Evolutionary conservation across 2,329 filamentous ascomycete genomes (phyloP).

Genomic region (Anisogramma anomala): DNA sequence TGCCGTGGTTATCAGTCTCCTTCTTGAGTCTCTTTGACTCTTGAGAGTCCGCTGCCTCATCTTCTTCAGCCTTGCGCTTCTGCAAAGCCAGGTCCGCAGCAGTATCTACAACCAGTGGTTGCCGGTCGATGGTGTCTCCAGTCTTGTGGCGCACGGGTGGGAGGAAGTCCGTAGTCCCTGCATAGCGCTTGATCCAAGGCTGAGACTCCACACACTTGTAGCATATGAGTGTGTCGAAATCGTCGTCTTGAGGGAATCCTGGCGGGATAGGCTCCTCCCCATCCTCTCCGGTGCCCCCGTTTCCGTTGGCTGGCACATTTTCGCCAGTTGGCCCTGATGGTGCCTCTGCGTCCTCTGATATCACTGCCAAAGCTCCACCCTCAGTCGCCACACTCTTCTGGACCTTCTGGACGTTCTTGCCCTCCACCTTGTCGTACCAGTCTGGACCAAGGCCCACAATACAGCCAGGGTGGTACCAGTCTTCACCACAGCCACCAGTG

Average conservation of each 20-base stretch:
- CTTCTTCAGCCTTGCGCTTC: constrained; percentile 57
- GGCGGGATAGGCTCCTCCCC: constrained; percentile 61
- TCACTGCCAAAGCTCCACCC: constrained; percentile 31
- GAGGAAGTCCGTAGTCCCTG: constrained; percentile 68
- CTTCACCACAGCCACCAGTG: constrained; percentile 84
- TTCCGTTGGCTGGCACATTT: constrained; percentile 10
- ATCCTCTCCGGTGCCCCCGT: constrained; percentile 33
- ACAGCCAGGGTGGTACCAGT: constrained; percentile 96
- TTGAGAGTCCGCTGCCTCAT: constrained; percentile 26
- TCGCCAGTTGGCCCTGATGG: constrained; percentile 16
- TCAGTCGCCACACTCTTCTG: constrained; percentile 21
- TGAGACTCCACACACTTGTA: constrained; percentile 84
- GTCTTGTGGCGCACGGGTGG: constrained; percentile 49
- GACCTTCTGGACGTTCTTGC: constrained; percentile 20
- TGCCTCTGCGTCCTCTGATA: constrained; percentile 37
- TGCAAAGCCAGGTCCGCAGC: constrained; percentile 25
- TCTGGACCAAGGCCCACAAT: constrained; percentile 67
- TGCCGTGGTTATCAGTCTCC: constrained; percentile 24
- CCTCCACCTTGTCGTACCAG: constrained; percentile 48
- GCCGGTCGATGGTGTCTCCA: constrained; percentile 15
- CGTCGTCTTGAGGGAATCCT: constrained; percentile 79
- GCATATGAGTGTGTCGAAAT: constrained; percentile 83
- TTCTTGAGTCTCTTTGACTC: constrained; percentile 42
- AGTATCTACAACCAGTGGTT: neutral
- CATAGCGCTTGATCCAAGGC: constrained; percentile 87